Evolutionary conservation across 192 early-diverging fungal species (phyloP).

Genomic region (Linnemannia schmuckeri): DNA sequence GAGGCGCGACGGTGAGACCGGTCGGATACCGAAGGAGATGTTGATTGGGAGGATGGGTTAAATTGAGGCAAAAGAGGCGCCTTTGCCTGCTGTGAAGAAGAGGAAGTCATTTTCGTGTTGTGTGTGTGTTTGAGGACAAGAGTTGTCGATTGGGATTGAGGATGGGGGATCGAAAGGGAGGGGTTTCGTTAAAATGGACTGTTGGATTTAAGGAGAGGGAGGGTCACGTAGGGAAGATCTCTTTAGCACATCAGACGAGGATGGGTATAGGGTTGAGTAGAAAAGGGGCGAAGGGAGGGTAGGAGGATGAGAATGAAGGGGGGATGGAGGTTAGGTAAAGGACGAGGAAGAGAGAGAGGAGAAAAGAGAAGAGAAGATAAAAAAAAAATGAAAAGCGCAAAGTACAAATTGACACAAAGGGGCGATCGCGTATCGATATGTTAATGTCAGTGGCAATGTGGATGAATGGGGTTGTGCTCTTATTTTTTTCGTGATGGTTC

Average conservation of each 20-base stretch:
- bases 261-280: background rate
- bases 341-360: background rate
- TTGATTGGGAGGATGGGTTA: slow-evolving; percentile 1
- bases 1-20: background rate
- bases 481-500: background rate
- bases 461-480: background rate
- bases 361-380: background rate
- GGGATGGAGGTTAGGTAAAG: background rate
- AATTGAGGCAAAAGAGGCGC: slow-evolving; percentile 14
- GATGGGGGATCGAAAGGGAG: background rate
- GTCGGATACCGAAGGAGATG: background rate
- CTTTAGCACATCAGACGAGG: slow-evolving; percentile 3
- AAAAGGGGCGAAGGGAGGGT: background rate
- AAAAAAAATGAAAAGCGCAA: background rate
- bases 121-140: background rate
- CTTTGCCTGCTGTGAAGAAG: slow-evolving; percentile 9
- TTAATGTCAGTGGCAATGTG: background rate
- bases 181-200: background rate
- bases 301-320: background rate
- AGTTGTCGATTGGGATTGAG: too few relatives aligned
- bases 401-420: background rate
- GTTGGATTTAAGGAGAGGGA: background rate
- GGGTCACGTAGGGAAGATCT: background rate
- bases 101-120: background rate
- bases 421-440: background rate